Percentiles rank a stretch among this genome's conserved stretches.
These are phyloP conservation scores for Suillus subalutaceus DNA, from an alignment of 768 basidiomycete genomes.

Conservation along the genomic window DNA sequence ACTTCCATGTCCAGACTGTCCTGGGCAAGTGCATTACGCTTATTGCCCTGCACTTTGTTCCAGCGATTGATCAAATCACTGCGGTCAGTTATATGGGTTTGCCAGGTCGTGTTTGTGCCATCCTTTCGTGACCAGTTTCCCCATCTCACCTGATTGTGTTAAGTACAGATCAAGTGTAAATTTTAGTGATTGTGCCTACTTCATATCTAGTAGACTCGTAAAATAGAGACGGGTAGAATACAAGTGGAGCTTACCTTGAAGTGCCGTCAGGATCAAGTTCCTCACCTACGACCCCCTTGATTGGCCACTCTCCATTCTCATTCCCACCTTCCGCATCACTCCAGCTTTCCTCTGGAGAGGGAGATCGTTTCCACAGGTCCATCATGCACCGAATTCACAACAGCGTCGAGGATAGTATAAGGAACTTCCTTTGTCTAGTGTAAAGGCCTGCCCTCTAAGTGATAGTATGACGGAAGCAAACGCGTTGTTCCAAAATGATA, in stretches of 20 bases:
- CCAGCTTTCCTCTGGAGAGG: constrained; percentile 34
- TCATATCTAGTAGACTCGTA: constrained; percentile 30
- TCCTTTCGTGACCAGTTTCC: constrained; percentile 52
- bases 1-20: constrained; percentile 42
- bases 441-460: not conserved
- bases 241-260: constrained; percentile 21
- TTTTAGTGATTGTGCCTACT: constrained; percentile 21
- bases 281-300: constrained; percentile 33
- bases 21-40: constrained; percentile 32
- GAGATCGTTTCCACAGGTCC: constrained; percentile 32
- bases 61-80: constrained; percentile 32
- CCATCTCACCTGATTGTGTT: constrained; percentile 51
- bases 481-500: not conserved
- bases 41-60: constrained; percentile 35
- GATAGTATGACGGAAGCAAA: not conserved
- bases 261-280: constrained; percentile 34
- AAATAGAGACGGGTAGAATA: not conserved
- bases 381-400: not conserved
- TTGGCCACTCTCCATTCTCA: constrained; percentile 34
- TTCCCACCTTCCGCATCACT: constrained; percentile 35
- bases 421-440: not conserved
- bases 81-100: constrained; percentile 29
- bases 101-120: constrained; percentile 60
- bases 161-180: not conserved
- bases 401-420: not conserved